These are phyloP conservation scores for Globisporangium megalacanthum DNA, from an alignment of 352 stramenopile genomes.

Conservation along the genomic window DNA sequence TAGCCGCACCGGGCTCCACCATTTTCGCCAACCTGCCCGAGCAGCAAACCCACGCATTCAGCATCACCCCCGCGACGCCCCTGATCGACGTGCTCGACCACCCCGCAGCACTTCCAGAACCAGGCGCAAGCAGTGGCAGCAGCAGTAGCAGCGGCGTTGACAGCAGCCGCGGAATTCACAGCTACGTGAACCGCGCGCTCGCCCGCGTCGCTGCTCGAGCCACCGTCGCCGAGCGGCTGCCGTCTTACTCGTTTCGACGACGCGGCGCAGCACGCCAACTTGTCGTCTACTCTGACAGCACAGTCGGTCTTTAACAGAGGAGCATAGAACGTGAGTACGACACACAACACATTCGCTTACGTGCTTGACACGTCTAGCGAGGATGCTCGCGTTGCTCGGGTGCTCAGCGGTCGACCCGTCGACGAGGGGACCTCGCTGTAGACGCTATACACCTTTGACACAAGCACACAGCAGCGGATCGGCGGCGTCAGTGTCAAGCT, in stretches of 20 bases:
- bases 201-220: background rate
- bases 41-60: no score
- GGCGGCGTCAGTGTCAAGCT: background rate
- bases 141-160: background rate
- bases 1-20: background rate
- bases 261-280: constrained; percentile 13
- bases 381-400: constrained; percentile 16
- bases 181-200: background rate
- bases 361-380: constrained; percentile 25
- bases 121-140: no score
- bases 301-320: constrained; percentile 27
- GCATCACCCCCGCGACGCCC: background rate
- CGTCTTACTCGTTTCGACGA: background rate
- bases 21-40: background rate
- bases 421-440: background rate
- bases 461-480: background rate
- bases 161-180: constrained; percentile 3
- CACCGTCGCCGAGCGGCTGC: background rate
- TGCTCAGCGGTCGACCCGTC: constrained; percentile 16
- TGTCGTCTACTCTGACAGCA: constrained; percentile 2
- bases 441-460: background rate
- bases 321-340: constrained; percentile 17
- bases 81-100: no score
- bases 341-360: constrained; percentile 23
- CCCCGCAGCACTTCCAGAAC: background rate